Conservation (phyloP, 192 early-diverging fungal genomes). For the Obelidium mucronatum region DNA sequence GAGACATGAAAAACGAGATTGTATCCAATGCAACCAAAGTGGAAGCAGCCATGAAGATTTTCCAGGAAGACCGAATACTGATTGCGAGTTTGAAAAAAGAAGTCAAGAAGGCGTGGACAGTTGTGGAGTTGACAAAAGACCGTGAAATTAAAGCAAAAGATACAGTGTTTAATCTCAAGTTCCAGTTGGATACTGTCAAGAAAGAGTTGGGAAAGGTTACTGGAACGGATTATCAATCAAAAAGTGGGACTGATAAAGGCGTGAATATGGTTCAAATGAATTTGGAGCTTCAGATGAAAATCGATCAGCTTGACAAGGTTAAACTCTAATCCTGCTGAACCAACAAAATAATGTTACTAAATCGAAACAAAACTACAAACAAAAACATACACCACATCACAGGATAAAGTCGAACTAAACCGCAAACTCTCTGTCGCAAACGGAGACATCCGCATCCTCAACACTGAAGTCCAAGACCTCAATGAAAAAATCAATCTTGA, state of each 20-base stretch:
- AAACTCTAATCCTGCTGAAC: neutral
- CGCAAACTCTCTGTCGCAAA: slow-evolving; percentile 26
- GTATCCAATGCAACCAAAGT: slow-evolving; percentile 57
- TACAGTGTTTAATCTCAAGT: slow-evolving; percentile 49
- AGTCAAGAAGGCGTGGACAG: slow-evolving; percentile 61
- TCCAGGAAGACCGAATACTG: slow-evolving; percentile 51
- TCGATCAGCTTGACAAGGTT: slow-evolving; percentile 45
- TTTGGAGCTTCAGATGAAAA: slow-evolving; percentile 52
- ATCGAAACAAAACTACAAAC: neutral
- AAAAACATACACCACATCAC: neutral
- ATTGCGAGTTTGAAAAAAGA: slow-evolving; percentile 59
- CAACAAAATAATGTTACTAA: no score
- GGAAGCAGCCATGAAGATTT: slow-evolving; percentile 55
- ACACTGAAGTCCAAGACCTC: slow-evolving; percentile 43
- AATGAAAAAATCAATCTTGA: slow-evolving; percentile 35
- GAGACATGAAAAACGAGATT: slow-evolving; percentile 53
- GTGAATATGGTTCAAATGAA: slow-evolving; percentile 47
- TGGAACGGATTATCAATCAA: neutral
- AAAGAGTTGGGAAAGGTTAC: neutral
- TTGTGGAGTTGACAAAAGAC: slow-evolving; percentile 54
- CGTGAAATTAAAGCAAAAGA: slow-evolving; percentile 55
- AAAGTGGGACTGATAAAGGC: neutral
- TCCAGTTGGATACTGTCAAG: slow-evolving; percentile 43
- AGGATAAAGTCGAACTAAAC: slow-evolving; percentile 46
- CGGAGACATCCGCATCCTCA: slow-evolving; percentile 42